These are phyloP conservation scores for Catunica adiposa DNA, from an alignment of 2,329 filamentous ascomycete species.

Conservation along the genomic window DNA sequence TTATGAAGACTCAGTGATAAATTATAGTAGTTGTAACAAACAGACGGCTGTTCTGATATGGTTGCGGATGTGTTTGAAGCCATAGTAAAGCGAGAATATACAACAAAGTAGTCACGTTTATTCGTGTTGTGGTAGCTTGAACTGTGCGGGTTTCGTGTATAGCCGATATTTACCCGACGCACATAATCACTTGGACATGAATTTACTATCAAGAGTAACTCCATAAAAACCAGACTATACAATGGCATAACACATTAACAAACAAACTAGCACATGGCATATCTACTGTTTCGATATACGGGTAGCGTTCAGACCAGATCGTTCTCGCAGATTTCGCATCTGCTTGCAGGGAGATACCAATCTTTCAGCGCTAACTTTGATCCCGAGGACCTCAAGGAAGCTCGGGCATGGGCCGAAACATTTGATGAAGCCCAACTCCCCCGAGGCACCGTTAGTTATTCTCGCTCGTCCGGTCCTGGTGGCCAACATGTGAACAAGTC, in stretches of 20 bases:
- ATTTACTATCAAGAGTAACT: too few relatives aligned
- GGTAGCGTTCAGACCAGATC: background rate
- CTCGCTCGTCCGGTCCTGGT: conserved; percentile 43
- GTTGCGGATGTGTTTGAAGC: background rate
- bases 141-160: background rate
- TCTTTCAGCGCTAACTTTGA: conserved; percentile 35
- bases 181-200: background rate
- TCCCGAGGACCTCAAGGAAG: conserved; percentile 32
- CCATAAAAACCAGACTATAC: too few relatives aligned
- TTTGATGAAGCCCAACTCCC: conserved; percentile 31
- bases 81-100: too few relatives aligned
- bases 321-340: too few relatives aligned
- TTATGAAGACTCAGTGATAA: too few relatives aligned
- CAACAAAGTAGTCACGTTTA: too few relatives aligned
- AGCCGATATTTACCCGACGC: background rate
- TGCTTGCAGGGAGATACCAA: conserved; percentile 22
- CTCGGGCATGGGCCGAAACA: conserved; percentile 33
- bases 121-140: background rate
- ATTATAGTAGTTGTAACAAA: too few relatives aligned
- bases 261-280: too few relatives aligned
- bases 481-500: conserved; percentile 49
- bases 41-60: background rate
- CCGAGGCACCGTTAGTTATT: conserved; percentile 34
- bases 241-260: too few relatives aligned
- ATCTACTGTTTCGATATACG: too few relatives aligned